A percentile compares a stretch with the other conserved stretches of the same genome.
These are phyloP conservation scores for Corniculantispora saksenae DNA, from an alignment of 2,329 filamentous ascomycete species.

Conservation along the genomic window DNA sequence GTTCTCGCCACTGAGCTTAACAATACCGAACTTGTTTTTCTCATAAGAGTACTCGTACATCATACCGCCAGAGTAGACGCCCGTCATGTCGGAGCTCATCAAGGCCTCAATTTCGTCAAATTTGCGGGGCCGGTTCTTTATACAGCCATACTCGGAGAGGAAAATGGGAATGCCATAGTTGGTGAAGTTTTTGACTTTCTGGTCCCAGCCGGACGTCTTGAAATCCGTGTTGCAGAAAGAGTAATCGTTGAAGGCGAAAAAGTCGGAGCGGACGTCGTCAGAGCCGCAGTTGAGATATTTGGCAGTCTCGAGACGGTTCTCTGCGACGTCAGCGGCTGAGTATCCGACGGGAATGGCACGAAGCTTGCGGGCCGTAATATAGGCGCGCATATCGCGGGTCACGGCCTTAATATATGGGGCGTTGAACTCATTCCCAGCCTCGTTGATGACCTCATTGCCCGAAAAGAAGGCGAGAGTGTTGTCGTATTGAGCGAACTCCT, in stretches of 20 bases:
- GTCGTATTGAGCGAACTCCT: constrained; percentile 77
- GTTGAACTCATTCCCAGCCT: constrained; percentile 60
- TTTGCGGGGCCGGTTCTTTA: constrained; percentile 69
- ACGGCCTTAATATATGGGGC: constrained; percentile 78
- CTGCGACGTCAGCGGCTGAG: constrained; percentile 75
- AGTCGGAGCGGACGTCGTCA: constrained; percentile 81
- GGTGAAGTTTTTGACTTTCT: constrained; percentile 85
- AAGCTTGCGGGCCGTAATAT: constrained; percentile 62
- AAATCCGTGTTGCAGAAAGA: constrained; percentile 80
- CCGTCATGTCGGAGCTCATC: constrained; percentile 81
- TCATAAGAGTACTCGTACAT: constrained; percentile 94
- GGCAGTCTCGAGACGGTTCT: constrained; percentile 84
- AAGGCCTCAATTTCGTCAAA: constrained; percentile 80
- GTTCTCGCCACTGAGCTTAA: constrained; percentile 56
- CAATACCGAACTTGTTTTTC: constrained; percentile 77
- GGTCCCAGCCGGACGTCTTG: constrained; percentile 73
- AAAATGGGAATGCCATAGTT: constrained; percentile 89
- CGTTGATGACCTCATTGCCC: constrained; percentile 79
- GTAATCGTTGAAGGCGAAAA: constrained; percentile 89
- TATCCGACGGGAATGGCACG: constrained; percentile 75
- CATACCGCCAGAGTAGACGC: constrained; percentile 91
- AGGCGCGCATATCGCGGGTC: constrained; percentile 75
- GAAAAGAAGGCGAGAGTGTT: constrained; percentile 89
- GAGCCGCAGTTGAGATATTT: constrained; percentile 91
- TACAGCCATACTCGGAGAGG: constrained; percentile 94